Conservation (phyloP, 495 filamentous ascomycete genomes). For the Daldinia bambusicola region DNA sequence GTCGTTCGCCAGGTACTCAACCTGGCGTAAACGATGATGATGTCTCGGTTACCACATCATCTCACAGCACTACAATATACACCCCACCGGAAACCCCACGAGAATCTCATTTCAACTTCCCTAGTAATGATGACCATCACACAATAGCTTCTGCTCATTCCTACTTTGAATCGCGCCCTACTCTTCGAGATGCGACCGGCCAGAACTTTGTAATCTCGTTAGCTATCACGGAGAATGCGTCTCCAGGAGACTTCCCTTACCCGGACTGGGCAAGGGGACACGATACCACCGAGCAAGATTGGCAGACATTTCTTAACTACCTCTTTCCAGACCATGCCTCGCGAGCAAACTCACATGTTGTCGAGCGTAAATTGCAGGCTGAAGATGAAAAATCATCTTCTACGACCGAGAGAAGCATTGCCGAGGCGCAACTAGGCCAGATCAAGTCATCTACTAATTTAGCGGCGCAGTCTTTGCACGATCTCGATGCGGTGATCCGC, state of each 20-base stretch:
- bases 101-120: slow-evolving; percentile 47
- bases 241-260: slow-evolving; percentile 50
- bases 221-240: slow-evolving; percentile 34
- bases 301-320: slow-evolving; percentile 63
- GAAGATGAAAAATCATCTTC: slow-evolving; percentile 42
- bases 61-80: slow-evolving; percentile 55
- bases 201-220: slow-evolving; percentile 40
- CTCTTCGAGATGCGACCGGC: slow-evolving; percentile 16
- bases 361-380: slow-evolving; percentile 52
- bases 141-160: slow-evolving; percentile 46
- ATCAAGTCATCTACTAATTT: slow-evolving; percentile 34
- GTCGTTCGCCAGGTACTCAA: slow-evolving; percentile 28
- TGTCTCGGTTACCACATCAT: slow-evolving; percentile 48
- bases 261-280: slow-evolving; percentile 43
- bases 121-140: slow-evolving; percentile 42
- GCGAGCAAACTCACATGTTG: slow-evolving; percentile 46
- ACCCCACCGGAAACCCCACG: slow-evolving; percentile 59
- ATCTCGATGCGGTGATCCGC: slow-evolving; percentile 50
- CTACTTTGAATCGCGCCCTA: slow-evolving; percentile 56
- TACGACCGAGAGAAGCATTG: slow-evolving; percentile 34
- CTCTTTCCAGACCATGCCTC: slow-evolving; percentile 50
- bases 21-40: slow-evolving; percentile 34
- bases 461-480: slow-evolving; percentile 13
- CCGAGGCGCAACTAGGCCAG: slow-evolving; percentile 52
- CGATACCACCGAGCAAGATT: slow-evolving; percentile 57